Evolutionary conservation across 2,329 filamentous ascomycete species (phyloP), one percentile per base, ranked within the genome.

Genomic region (Remersonia thermophila): DNA sequence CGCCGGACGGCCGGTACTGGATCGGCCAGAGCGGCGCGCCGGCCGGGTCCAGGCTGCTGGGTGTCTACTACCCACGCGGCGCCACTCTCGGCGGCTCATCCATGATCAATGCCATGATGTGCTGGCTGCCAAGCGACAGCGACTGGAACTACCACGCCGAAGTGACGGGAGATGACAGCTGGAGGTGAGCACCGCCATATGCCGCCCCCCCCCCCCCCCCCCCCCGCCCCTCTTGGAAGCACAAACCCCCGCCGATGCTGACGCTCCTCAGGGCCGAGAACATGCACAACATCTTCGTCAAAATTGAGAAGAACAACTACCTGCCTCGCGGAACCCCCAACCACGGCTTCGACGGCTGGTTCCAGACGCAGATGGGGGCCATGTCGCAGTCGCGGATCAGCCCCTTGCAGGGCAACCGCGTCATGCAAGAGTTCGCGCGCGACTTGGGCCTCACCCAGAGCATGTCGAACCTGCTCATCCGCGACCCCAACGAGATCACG

Each of bases 301-400:
- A 54, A 17, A 44, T 68, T 4, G 65, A 69, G 47, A 54, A 56
- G 23, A 61, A 62, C 44, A 54, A 59, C 36, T 64, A 66, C 36
- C 47, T 63, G 0, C 51, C 59, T 0, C 49, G 49, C 12, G 55
- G 53, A 7, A 55, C 56, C 2, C 28, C 55, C 1, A 61, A 61
- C 0, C 63, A 66, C 33, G 63, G 63, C 3, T 65, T 58, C 38
- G 44, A 53, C 20, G 63, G 62, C 8, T 64, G 54, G 50, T 48
- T 66, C 33, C 31, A 44, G 36, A 50, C 50, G 7, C 43, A 45
- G 14, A 42, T 44, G 39, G 38, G 34, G 20, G 30, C 40, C 28
- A 30, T 9, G 4, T 29, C 33, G 35, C 36, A 29, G 3, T 33
- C 36, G 10, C 36, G 40, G 13, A 29, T 34, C 12, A 36, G 41